Conservation (phyloP, 495 filamentous ascomycete genomes). For the Neurospora hispaniola region DNA sequence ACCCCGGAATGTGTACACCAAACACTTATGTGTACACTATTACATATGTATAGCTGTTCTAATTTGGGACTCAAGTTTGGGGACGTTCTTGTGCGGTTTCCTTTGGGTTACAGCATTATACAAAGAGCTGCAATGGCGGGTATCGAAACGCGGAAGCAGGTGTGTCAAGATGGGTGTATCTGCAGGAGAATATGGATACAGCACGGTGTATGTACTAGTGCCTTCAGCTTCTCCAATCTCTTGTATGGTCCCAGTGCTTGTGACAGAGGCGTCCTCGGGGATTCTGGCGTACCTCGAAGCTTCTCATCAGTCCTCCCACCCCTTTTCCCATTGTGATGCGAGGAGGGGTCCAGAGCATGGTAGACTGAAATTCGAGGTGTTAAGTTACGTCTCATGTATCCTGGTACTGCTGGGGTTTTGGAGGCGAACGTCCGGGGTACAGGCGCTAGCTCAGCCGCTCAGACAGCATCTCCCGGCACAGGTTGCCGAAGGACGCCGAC, state of each 20-base stretch:
- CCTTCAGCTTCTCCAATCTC: neutral
- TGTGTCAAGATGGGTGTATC: neutral
- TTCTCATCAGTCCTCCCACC: neutral
- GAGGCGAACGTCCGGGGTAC: conserved; percentile 20
- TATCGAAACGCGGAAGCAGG: neutral
- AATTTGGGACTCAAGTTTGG: neutral
- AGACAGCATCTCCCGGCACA: conserved; percentile 10
- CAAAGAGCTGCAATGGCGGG: neutral
- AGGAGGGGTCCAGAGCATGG: neutral
- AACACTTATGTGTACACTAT: neutral
- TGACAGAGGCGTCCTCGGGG: neutral
- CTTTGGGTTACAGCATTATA: neutral
- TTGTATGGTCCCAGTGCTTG: neutral
- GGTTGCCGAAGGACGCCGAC: conserved; percentile 9
- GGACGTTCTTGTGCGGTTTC: neutral
- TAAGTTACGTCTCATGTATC: neutral
- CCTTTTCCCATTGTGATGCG: neutral
- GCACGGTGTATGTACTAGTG: neutral
- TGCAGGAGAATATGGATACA: neutral
- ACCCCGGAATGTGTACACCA: neutral
- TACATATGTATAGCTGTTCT: neutral
- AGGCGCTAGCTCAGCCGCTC: conserved; percentile 17
- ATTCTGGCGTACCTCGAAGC: neutral
- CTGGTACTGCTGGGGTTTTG: conserved; percentile 18
- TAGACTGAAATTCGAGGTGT: neutral